phyloP scores from a whole-genome alignment of 441 rosid genomes.

The Populus hybrid region DNA sequence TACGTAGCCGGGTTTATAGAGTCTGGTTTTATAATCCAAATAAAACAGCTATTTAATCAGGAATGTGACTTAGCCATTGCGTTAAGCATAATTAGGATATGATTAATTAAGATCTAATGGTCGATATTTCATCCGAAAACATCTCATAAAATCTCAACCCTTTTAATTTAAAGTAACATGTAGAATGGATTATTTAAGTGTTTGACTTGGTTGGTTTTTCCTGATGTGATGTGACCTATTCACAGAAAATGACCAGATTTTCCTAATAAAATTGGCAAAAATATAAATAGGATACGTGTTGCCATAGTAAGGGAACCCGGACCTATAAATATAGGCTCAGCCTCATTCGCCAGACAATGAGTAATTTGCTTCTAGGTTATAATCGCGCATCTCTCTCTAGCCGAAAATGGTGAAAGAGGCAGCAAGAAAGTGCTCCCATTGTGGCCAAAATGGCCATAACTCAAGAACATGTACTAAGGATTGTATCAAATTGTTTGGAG shows the following conservation, averaged over 20 bases:
- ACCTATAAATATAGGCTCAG: background rate
- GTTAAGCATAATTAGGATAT: background rate
- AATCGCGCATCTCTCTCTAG: background rate
- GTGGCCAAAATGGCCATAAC: conserved; percentile 56
- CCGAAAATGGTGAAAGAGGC: conserved; percentile 35
- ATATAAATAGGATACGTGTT: background rate
- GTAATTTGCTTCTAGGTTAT: background rate
- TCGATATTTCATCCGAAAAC: background rate
- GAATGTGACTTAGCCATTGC: background rate
- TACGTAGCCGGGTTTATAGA: background rate
- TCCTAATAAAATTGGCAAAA: conserved; percentile 2
- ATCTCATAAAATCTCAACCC: conserved; percentile 5
- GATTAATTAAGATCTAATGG: conserved; percentile 10
- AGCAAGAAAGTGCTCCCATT: conserved; percentile 45
- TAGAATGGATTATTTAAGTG: background rate
- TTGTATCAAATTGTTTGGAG: conserved; percentile 61
- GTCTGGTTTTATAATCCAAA: background rate
- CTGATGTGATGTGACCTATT: background rate
- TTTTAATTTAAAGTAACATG: background rate
- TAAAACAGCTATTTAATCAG: background rate
- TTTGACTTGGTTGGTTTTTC: background rate
- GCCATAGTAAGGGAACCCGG: background rate
- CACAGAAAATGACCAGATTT: conserved; percentile 1
- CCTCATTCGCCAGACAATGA: background rate
- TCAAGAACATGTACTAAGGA: conserved; percentile 43